phyloP scores from a whole-genome alignment of 768 basidiomycete species.

The Mycena floridula region DNA sequence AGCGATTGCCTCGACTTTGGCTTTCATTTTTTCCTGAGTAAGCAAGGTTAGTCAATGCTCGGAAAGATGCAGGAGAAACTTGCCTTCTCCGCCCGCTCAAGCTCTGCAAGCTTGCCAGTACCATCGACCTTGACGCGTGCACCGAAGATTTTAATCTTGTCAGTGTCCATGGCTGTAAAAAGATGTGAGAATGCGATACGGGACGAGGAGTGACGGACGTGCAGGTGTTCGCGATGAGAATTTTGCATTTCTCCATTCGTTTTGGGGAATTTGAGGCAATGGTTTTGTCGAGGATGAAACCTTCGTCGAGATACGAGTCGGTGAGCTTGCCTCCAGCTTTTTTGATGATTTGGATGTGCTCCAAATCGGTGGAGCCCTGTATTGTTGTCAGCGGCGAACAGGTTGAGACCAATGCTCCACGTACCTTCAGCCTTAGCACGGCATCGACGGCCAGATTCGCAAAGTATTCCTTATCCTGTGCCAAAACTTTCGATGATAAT shows the following conservation, averaged over 20 bases:
- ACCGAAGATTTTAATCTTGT: constrained; percentile 99
- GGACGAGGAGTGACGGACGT: constrained; percentile 21
- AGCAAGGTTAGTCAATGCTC: neutral
- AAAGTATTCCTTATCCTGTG: constrained; percentile 97
- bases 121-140: constrained; percentile 93
- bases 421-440: constrained; percentile 82
- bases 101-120: constrained; percentile 94
- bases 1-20: constrained; percentile 92
- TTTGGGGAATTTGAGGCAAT: constrained; percentile 95
- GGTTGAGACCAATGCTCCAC: neutral
- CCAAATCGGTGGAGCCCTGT: constrained; percentile 91
- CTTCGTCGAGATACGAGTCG: constrained; percentile 97
- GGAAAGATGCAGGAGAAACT: constrained; percentile 10
- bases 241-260: constrained; percentile 90
- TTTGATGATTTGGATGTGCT: constrained; percentile 99
- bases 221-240: constrained; percentile 98
- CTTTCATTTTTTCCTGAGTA: constrained; percentile 97
- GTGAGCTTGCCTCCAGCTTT: constrained; percentile 99
- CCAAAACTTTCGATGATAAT: constrained; percentile 90
- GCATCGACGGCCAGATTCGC: constrained; percentile 97
- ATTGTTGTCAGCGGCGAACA: constrained; percentile 2
- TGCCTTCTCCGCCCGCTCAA: constrained; percentile 92
- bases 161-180: constrained; percentile 91
- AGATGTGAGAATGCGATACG: neutral
- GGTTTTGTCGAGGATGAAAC: constrained; percentile 97